A percentile compares a stretch with the other conserved stretches of the same genome.
These are phyloP conservation scores for Artemisia tridentata DNA, from an alignment of 129 eudicot genomes.

Conservation along the genomic window DNA sequence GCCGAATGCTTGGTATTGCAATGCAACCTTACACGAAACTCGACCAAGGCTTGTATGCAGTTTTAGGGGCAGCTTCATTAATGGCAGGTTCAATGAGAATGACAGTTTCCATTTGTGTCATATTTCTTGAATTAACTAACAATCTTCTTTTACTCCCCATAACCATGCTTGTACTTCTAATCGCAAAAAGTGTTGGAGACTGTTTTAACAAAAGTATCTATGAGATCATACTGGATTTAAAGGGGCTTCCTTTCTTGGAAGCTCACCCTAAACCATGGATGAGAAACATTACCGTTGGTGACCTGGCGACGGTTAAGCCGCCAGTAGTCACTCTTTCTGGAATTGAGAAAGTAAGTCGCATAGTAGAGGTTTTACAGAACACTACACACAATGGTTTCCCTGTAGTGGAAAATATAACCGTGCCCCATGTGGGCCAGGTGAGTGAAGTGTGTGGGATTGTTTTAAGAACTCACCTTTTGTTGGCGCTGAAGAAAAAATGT, in stretches of 20 bases:
- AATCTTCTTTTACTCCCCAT: constrained; percentile 83
- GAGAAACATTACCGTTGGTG: constrained; percentile 79
- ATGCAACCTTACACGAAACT: constrained; percentile 75
- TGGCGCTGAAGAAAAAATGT: constrained; percentile 75
- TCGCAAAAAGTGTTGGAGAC: constrained; percentile 87
- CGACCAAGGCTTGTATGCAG: constrained; percentile 80
- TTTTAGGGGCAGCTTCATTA: constrained; percentile 90
- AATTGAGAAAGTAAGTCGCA: constrained; percentile 73
- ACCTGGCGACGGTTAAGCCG: constrained; percentile 72
- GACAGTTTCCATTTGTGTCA: constrained; percentile 93
- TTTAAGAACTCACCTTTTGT: constrained; percentile 71
- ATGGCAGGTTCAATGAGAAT: constrained; percentile 99
- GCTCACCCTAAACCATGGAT: constrained; percentile 90
- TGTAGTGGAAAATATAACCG: constrained; percentile 56
- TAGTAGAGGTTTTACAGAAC: constrained; percentile 68
- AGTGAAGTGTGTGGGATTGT: constrained; percentile 66
- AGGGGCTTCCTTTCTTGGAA: constrained; percentile 87
- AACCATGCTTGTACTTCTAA: constrained; percentile 85
- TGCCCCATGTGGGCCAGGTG: constrained; percentile 34
- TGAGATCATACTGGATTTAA: constrained; percentile 76
- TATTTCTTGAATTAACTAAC: constrained; percentile 87
- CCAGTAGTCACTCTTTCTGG: constrained; percentile 66
- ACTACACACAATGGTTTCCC: constrained; percentile 94
- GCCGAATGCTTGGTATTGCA: constrained; percentile 70
- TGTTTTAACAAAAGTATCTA: constrained; percentile 84